Base-by-base conservation (phyloP, 2,329 filamentous ascomycete genomes). In the Botrytis byssoidea region DNA sequence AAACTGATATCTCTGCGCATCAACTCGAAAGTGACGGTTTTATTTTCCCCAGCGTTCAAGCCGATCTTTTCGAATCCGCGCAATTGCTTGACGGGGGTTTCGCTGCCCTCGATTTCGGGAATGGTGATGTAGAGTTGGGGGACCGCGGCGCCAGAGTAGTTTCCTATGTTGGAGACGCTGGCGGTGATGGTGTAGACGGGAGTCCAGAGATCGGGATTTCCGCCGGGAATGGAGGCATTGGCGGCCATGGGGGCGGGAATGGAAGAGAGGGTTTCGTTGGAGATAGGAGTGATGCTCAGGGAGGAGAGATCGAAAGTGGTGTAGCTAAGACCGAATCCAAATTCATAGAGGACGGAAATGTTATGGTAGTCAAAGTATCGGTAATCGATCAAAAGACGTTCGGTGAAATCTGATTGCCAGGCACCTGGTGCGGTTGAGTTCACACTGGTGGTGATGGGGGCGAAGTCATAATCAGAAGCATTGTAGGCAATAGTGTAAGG, bases 1-100 rank as follows among this genome's bases (percentile, higher is more conserved):
- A 93, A 95, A 81, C 91, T 93, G 72, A 98, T 78, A 80, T 98
- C 95, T 72, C 93, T 89, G 59, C 94, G 88, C 25, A 90, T 95
- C 73, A 98, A 83, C 16, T 89, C 86, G 0, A 89, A 90, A 0
- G 81, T 85, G 84, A 95, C 96, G 2, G 85, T 87, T 4, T 84
- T 86, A 70, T 86, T 89, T 83, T 89, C 82, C n/a, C 93, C 93
- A 0, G 93, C 86, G 0, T 87, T 85, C 74, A 98, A 89, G 63
- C 85, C 85, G 72, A 97, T 84, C 83, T 93, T 94, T 68, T 85
- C 92, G 79, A 98, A 98, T 72, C 91, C 91, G 74, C 95, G 90
- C 22, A 98, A 89, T 22, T 89, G 85, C 35, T 86, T 84, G 4
- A 85, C 82, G 7, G 90, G 87, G 4, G 71, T 70, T 18, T 35